Conservation (phyloP, 768 basidiomycete genomes). For the Termitomyces titanicus region DNA sequence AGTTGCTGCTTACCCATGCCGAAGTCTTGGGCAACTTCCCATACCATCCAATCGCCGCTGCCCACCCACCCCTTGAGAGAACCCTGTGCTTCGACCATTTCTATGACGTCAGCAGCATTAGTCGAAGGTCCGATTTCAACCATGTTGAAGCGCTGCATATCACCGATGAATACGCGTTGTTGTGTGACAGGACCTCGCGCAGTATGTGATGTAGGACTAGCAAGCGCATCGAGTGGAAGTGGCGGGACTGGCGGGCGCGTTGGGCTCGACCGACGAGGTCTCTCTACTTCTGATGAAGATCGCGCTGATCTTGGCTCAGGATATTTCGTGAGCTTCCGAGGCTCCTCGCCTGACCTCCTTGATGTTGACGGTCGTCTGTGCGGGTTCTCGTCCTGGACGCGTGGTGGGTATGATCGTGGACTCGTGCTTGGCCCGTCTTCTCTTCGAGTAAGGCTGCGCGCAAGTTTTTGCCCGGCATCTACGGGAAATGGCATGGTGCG, state of each 20-base stretch:
- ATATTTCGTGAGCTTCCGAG: conserved; percentile 13
- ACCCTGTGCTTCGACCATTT: conserved; percentile 61
- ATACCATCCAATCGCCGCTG: conserved; percentile 82
- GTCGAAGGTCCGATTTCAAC: conserved; percentile 69
- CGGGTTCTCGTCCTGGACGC: conserved; percentile 11
- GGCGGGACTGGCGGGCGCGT: conserved; percentile 35
- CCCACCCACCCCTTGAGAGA: conserved; percentile 57
- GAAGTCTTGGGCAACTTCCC: conserved; percentile 86
- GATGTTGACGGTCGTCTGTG: background rate
- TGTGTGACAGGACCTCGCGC: conserved; percentile 38
- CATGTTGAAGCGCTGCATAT: conserved; percentile 70
- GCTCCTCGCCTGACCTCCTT: conserved; percentile 17
- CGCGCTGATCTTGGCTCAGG: conserved; percentile 15
- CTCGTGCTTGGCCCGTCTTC: conserved; percentile 15
- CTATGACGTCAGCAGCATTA: conserved; percentile 69
- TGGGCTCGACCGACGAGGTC: conserved; percentile 18
- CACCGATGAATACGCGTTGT: conserved; percentile 75
- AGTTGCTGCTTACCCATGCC: conserved; percentile 76
- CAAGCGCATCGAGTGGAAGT: conserved; percentile 31
- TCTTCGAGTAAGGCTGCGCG: conserved; percentile 33
- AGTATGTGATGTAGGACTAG: conserved; percentile 21
- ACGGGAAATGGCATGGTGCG: conserved; percentile 26
- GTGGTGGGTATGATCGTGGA: conserved; percentile 18
- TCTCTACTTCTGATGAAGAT: conserved; percentile 22
- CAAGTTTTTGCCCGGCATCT: conserved; percentile 28